Evolutionary conservation across 176 grass and related monocot species (phyloP).

Genomic region (maize (Zea mays)): Zm-B73-REFERENCE-NAM-5.0 NC_050100.1:224193501-224194000

Average conservation of each 20-base stretch:
- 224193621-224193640: constrained; percentile 14
- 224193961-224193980: not conserved
- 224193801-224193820: not conserved
- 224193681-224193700: constrained; percentile 91
- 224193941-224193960: not conserved
- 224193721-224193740: constrained; percentile 72
- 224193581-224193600: constrained; percentile 23
- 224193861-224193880: not conserved
- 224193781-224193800: constrained; percentile 6
- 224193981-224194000: not conserved
- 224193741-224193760: constrained; percentile 30
- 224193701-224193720: constrained; percentile 95
- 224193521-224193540: constrained; percentile 86
- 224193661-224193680: constrained; percentile 96
- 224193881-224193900: constrained; percentile 7
- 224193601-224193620: not conserved
- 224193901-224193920: not conserved
- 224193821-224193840: not conserved
- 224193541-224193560: constrained; percentile 95
- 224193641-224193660: constrained; percentile 95
- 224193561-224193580: constrained; percentile 81
- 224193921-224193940: not conserved
- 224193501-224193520: constrained; percentile 98
- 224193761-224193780: not conserved
- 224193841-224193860: not conserved